Evolutionary conservation across 768 basidiomycete genomes (phyloP), one percentile per base, ranked within the genome.

Genomic region (Dacryopinax primogenitus): DNA sequence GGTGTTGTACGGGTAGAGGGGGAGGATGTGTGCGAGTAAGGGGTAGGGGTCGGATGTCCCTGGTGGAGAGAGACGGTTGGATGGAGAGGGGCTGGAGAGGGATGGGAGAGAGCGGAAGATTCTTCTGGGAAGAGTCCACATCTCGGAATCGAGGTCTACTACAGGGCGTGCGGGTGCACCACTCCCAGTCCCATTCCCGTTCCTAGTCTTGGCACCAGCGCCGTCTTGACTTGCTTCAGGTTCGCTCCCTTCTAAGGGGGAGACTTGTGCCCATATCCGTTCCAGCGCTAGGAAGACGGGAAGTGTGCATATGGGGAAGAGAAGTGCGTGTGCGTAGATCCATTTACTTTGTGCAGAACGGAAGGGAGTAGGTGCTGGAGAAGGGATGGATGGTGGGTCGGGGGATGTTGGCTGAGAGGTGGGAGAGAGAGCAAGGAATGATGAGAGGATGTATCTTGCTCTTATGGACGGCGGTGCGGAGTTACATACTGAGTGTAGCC

Each of bases 391-490:
- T 65, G 44, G 37, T 58, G 65, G 35, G 71, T 67, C 65, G 1
- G 37, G 37, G 12, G 18, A n/a, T 18, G 39, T 62, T 23, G n/a
- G 51, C 21, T 2, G 51, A 63, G n/a, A 23, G 36, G 39, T 15
- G 18, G 21, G n/a, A n/a, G n/a, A n/a, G n/a, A n/a, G n/a, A n/a
- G n/a, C n/a, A n/a, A 44, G 41, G 16, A 39, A 62, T 3, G 35
- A 26, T 37, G 16, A 28, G 75, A 78, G 61, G 66, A 96, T 80
- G 73, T 88, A 95, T 65, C 80, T 78, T 18, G 87, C 89, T 7
- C 81, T 81, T 68, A 85, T 84, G 3, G 81, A 80, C 0, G 82
- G 64, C 0, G 87, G 81, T 0, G 87, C 80, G 1, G 76, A 72
- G 9, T 77, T 74, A 76, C 87, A 87, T 15, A 87, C 76, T 15